Base-by-base conservation (phyloP, 495 filamentous ascomycete genomes). In the Daldinia caldariorum region DNA sequence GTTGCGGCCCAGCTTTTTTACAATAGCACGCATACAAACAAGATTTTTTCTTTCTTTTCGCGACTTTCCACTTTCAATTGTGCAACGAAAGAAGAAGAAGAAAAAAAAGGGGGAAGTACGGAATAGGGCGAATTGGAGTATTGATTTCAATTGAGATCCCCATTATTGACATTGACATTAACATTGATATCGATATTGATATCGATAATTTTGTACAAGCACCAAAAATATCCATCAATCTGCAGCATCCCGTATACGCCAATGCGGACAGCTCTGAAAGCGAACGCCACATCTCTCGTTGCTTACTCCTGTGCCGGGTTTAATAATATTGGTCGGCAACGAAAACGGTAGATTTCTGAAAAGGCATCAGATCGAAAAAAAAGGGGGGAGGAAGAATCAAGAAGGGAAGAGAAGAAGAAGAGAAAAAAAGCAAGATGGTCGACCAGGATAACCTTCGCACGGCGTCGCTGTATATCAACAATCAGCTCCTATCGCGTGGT, bases 401-500 rank as follows among this genome's bases (percentile, higher is more conserved):
- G 10, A 49, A 57, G n/a, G 43, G 34, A 35, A 26, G 26, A 26
- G 26, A 26, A 12, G 32, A 51, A 12, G 29, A 35, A 29, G 31
- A 22, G n/a, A 35, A 12, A 8, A 50, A 60, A n/a, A 57, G 29
- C 64, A 26, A 58, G 35, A 82, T 81, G 79, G 95, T 95, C 89
- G 93, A 96, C 76, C 78, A 87, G 60, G 87, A 90, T 61, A 94
- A 91, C 80, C 82, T 97, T 50, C 87, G 90, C 71, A 92, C 93
- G 62, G 95, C 95, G 29, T 97, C 94, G 61, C 88, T 89, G 51
- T 98, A 98, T 80, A 91, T 99, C 81, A 99, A 99, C 83, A 97
- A 97, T 77, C 89, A 97, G 63, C 84, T 99, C 34, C 87, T 97
- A 37, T 93, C 94, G 4, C 89, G 95, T 43, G 95, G 95, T 18